Percentiles rank a stretch among this genome's conserved stretches.
Conservation (phyloP, 805 yeast species). For the Tetrapisispora phaffii region DNA sequence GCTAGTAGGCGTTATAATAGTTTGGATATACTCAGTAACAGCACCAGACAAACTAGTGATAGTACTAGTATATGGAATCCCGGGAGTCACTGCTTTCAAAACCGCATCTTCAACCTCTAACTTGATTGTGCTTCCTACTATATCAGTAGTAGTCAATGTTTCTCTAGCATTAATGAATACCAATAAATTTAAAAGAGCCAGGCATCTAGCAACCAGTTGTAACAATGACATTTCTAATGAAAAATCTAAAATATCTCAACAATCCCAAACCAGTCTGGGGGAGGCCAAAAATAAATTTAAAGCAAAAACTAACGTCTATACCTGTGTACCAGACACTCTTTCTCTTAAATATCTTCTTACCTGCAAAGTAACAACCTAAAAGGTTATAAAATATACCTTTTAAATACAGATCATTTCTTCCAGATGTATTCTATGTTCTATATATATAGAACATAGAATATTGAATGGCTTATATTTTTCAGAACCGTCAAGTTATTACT, state of each 20-base stretch:
- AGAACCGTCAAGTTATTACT: too few relatives aligned
- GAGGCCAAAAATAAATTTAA: too few relatives aligned
- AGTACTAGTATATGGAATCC: constrained; percentile 10
- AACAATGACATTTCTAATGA: neutral
- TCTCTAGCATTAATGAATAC: neutral
- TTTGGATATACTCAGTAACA: constrained; percentile 10
- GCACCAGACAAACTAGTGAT: constrained; percentile 7
- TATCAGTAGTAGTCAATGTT: neutral
- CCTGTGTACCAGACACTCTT: neutral
- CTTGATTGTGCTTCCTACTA: neutral
- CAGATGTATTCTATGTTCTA: too few relatives aligned
- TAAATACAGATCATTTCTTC: too few relatives aligned
- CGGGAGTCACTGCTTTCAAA: constrained; percentile 8
- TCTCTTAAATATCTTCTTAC: neutral
- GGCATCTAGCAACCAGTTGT: neutral
- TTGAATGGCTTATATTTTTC: too few relatives aligned
- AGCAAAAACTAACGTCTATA: neutral
- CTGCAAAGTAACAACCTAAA: too few relatives aligned
- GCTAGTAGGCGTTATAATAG: neutral
- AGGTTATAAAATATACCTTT: too few relatives aligned
- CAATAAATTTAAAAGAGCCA: neutral
- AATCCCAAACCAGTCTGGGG: neutral
- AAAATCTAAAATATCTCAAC: neutral
- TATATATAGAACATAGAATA: too few relatives aligned
- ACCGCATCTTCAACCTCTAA: constrained; percentile 7